Evolutionary conservation across 495 filamentous ascomycete genomes (phyloP).

Genomic region (Aspergillus asperescens): DNA sequence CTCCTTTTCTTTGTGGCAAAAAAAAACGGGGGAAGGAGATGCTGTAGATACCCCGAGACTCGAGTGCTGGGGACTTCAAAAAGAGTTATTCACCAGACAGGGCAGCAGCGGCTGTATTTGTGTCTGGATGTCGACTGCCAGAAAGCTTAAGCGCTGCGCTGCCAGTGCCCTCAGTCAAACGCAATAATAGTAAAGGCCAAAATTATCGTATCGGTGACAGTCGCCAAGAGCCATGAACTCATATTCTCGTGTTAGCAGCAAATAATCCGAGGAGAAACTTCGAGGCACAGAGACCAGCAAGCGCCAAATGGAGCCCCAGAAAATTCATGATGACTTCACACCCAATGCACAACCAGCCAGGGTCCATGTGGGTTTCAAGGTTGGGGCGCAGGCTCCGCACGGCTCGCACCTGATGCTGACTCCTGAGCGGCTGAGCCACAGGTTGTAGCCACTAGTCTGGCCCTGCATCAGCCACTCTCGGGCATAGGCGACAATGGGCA

Average conservation of each 20-base stretch:
- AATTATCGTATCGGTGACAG: not conserved
- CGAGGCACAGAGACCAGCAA: no score
- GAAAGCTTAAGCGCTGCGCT: not conserved
- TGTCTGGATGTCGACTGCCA: not conserved
- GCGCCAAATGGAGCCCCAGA: not conserved
- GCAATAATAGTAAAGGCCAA: no score
- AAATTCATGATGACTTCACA: slow-evolving; percentile 5
- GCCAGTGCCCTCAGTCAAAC: no score
- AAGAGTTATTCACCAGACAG: not conserved
- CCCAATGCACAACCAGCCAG: not conserved
- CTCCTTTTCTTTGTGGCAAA: not conserved
- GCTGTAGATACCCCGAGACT: no score
- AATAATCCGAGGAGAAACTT: no score
- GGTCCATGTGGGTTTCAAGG: not conserved
- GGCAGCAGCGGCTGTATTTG: not conserved
- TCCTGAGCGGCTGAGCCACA: no score
- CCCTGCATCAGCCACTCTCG: no score
- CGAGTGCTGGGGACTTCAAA: no score
- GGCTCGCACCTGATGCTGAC: no score
- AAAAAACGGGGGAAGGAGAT: not conserved
- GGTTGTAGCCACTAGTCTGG: no score
- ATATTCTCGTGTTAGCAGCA: not conserved
- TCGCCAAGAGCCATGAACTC: slow-evolving; percentile 1
- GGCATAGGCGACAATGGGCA: no score
- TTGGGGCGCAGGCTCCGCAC: not conserved